Evolutionary conservation across 2,329 filamentous ascomycete genomes (phyloP), one percentile per base, ranked within the genome.

Genomic region (Tolypocladium endophyticum): DNA sequence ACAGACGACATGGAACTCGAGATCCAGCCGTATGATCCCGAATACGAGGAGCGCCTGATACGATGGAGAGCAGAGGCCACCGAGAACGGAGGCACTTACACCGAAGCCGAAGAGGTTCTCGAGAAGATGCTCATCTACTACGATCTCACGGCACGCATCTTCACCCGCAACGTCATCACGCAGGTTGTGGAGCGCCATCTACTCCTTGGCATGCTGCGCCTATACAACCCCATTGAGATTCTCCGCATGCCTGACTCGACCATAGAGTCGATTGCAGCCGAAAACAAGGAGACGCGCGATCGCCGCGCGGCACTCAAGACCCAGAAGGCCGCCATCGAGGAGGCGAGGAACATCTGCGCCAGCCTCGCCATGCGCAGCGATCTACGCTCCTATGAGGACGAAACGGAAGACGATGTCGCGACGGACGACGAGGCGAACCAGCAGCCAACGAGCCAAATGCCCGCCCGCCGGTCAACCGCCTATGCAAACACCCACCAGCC

Each of bases 51-150:
- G 25, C 77, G 78, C 1, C 72, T 81, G 57, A 70, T 75, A 35
- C 74, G 70, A 59, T 81, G 79, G 79, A 77, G 79, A 7, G 70
- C 70, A 0, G 69, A 74, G 8, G 68, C 72, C 0, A 75, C 74
- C 0, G 69, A 75, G 61, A 74, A 80, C 8, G 78, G 77, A 0
- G 76, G 74, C 33, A 73, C 72, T 0, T 81, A 79, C 64, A 77
- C 75, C 2, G 79, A 81, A 60, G 79, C 79, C 0, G 77, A 81
- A 61, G 79, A 81, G 66, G 79, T 81, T 0, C 65, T 81, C 33
- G 79, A 81, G 67, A 81, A 81, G 72, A 81, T 81, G 79, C 71
- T 81, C 58, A 81, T 81, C 62, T 81, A 79, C 70, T 81, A 81
- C 62, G 79, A 81, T 45, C 73, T 81, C 11, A 79, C 79, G 2